Percentiles rank a stretch among this genome's conserved stretches.
Conservation (phyloP, 192 early-diverging fungal genomes). For the Spizellomyces sp. region DNA sequence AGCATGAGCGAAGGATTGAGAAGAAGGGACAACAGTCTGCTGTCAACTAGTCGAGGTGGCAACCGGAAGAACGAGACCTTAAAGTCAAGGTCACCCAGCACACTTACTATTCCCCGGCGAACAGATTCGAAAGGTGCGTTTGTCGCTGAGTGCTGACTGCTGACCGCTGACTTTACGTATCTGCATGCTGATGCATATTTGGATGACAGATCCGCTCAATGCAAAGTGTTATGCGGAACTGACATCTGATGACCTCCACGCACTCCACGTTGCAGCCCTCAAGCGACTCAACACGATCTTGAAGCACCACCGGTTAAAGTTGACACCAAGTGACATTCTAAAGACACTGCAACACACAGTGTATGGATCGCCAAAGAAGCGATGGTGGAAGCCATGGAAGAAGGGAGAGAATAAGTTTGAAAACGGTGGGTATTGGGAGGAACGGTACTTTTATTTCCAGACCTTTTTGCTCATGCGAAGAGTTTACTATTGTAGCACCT, state of each 20-base stretch:
- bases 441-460: background rate
- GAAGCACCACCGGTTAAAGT: conserved; percentile 24
- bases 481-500: background rate
- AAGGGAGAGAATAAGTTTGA: conserved; percentile 21
- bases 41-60: too few relatives aligned
- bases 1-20: conserved; percentile 26
- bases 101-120: conserved; percentile 22
- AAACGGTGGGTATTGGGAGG: background rate
- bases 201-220: conserved; percentile 34
- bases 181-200: too few relatives aligned
- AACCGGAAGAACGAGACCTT: too few relatives aligned
- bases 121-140: conserved; percentile 12
- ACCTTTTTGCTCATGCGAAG: background rate
- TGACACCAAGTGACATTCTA: conserved; percentile 32
- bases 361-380: conserved; percentile 24
- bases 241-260: conserved; percentile 24
- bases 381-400: conserved; percentile 40
- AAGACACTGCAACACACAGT: conserved; percentile 29
- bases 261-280: conserved; percentile 27
- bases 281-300: conserved; percentile 44
- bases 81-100: too few relatives aligned
- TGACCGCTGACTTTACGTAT: background rate
- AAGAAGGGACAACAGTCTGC: background rate
- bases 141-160: background rate
- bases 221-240: conserved; percentile 34